These are phyloP conservation scores for Avena atlantica DNA, from an alignment of 176 grass and related monocot genomes.

Conservation along the genomic window DNA sequence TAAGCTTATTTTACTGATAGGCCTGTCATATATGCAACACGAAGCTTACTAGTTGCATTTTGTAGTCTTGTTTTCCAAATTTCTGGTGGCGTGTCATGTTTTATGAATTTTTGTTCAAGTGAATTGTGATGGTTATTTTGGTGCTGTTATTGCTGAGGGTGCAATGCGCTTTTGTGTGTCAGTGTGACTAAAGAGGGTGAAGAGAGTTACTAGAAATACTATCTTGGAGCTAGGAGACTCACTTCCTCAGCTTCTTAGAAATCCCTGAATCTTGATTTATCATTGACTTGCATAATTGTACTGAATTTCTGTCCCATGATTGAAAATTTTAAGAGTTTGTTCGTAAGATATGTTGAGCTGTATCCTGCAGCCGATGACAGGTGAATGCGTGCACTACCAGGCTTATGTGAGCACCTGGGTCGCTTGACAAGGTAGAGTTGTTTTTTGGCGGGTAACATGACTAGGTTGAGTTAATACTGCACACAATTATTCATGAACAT, in stretches of 20 bases:
- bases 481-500: background rate
- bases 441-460: too few species aligned
- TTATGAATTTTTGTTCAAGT: background rate
- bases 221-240: background rate
- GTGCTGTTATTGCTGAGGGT: background rate
- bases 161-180: background rate
- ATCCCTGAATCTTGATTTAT: background rate
- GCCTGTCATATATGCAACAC: background rate
- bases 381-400: slow-evolving; percentile 13
- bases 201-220: slow-evolving; percentile 3
- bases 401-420: background rate
- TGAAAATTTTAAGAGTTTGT: background rate
- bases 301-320: slow-evolving; percentile 5
- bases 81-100: slow-evolving; percentile 23
- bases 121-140: background rate
- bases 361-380: too few species aligned
- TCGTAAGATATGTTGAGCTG: background rate
- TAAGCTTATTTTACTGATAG: background rate
- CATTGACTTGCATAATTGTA: slow-evolving; percentile 6
- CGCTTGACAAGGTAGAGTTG: background rate
- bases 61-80: background rate
- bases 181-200: slow-evolving; percentile 8
- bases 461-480: background rate
- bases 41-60: background rate
- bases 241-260: background rate